Base-by-base conservation (phyloP, 2,329 filamentous ascomycete genomes). In the Aphanoascus verrucosus region DNA sequence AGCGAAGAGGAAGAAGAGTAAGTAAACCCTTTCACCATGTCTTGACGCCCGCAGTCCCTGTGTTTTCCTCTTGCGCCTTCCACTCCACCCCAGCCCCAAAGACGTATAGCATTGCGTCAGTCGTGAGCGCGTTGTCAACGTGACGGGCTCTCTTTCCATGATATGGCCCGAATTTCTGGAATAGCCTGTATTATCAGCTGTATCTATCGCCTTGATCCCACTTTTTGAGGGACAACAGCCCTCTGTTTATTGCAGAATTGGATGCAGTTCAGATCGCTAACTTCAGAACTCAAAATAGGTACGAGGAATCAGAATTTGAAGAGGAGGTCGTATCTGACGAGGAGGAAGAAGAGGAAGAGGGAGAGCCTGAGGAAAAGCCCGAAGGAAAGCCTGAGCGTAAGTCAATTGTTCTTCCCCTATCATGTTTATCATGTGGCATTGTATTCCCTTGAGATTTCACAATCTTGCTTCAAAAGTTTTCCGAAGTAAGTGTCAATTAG, bases 1-100 rank as follows among this genome's bases (percentile, higher is more conserved):
- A 72, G 74, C 32, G 72, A 74, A 56, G 74, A 74, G 55, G 73
- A 76, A 67, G 73, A 75, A 61, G 73, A 76, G 52, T 57, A 48
- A 40, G 52, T 54, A 12, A 6, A 20, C 32, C 54, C 37, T 44
- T 32, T 53, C 20, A 42, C 7, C 7, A 3, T 28, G 23, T 28
- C 7, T 4, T 28, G 23, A 28, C 3, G 23, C 7, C 23, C 7
- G 3, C 23, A 28, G 23, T 7, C 23, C 23, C 3, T 7, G 23
- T 7, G 23, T 28, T 28, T 28, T 28, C 23, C 23, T 7, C 3
- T 28, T 28, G 23, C 23, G 23, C 23, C n/a, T n/a, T n/a, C n/a
- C n/a, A 28, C 7, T 28, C 7, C 23, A 28, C 23, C 23, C 7
- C 23, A 7, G 23, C 23, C 7, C 23, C 23, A 7, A 28, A 3